A percentile compares a stretch with the other conserved stretches of the same genome.
Evolutionary conservation across 768 basidiomycete species (phyloP).

Genomic region (Mrakia hoshinonis): DNA sequence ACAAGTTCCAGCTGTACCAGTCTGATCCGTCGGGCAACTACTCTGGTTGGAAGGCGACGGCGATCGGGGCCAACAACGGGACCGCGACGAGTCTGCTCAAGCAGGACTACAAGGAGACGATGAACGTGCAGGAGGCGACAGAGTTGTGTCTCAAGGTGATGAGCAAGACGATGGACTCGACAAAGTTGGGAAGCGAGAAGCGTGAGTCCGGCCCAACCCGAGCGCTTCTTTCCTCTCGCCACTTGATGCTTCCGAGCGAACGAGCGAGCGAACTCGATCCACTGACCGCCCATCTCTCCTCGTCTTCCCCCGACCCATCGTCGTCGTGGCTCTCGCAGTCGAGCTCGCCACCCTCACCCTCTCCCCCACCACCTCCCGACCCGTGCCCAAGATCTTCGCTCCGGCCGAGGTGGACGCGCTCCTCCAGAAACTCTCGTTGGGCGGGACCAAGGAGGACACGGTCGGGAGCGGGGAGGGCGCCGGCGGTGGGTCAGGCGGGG

Average conservation of each 20-base stretch:
- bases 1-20: slow-evolving; percentile 94
- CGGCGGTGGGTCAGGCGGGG: slow-evolving; percentile 35
- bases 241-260: not conserved
- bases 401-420: slow-evolving; percentile 81
- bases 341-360: slow-evolving; percentile 92
- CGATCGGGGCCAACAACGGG: slow-evolving; percentile 96
- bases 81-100: slow-evolving; percentile 80
- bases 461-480: slow-evolving; percentile 39
- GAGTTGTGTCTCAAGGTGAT: slow-evolving; percentile 85
- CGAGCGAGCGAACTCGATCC: too few species aligned
- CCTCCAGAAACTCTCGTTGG: slow-evolving; percentile 66
- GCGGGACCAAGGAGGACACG: slow-evolving; percentile 64
- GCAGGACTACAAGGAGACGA: slow-evolving; percentile 97
- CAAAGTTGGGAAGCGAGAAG: slow-evolving; percentile 91
- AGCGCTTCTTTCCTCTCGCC: not conserved
- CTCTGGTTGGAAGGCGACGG: slow-evolving; percentile 95
- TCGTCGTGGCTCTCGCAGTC: slow-evolving; percentile 48
- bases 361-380: slow-evolving; percentile 64
- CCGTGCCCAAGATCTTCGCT: slow-evolving; percentile 83
- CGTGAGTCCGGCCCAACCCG: slow-evolving; percentile 48
- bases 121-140: slow-evolving; percentile 70
- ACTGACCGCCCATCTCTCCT: not conserved
- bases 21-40: slow-evolving; percentile 98
- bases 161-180: slow-evolving; percentile 99
- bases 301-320: not conserved